phyloP scores from a whole-genome alignment of 2,329 filamentous ascomycete genomes.

The Pseudogymnoascus sp. region DNA sequence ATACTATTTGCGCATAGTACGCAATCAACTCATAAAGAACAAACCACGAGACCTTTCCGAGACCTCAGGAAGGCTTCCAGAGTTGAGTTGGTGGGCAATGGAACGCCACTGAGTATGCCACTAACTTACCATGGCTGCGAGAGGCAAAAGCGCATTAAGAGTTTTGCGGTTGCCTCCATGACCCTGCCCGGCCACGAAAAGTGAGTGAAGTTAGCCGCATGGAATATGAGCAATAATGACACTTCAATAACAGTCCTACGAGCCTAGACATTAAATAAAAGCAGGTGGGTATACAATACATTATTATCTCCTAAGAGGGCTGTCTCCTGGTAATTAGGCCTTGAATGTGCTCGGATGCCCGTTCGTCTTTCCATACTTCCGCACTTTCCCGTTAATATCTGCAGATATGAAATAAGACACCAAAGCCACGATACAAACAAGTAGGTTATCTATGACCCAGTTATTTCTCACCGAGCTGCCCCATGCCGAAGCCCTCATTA shows the following conservation, averaged over 20 bases:
- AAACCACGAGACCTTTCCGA: background rate
- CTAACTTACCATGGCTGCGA: background rate
- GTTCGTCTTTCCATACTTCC: slow-evolving; percentile 46
- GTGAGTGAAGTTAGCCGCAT: background rate
- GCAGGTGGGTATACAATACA: slow-evolving; percentile 2
- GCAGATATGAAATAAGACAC: slow-evolving; percentile 43
- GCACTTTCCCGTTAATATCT: slow-evolving; percentile 51
- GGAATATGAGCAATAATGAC: background rate
- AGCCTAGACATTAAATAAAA: background rate
- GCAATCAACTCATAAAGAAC: background rate
- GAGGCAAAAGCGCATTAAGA: background rate
- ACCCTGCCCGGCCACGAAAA: background rate
- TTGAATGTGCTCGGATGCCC: slow-evolving; percentile 44
- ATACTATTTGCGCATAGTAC: background rate
- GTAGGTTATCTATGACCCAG: slow-evolving; percentile 51
- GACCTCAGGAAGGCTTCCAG: background rate
- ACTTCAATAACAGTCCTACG: background rate
- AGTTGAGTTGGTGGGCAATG: background rate
- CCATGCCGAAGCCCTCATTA: slow-evolving; percentile 59
- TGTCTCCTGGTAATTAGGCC: background rate
- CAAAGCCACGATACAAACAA: slow-evolving; percentile 48
- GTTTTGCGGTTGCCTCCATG: background rate
- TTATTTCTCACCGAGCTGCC: slow-evolving; percentile 52
- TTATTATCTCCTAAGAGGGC: background rate
- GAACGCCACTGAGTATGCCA: background rate